Percentiles rank a stretch among this genome's conserved stretches.
Conservation (phyloP, 2,329 filamentous ascomycete species). For the Aspergillus aculeatinus region DNA sequence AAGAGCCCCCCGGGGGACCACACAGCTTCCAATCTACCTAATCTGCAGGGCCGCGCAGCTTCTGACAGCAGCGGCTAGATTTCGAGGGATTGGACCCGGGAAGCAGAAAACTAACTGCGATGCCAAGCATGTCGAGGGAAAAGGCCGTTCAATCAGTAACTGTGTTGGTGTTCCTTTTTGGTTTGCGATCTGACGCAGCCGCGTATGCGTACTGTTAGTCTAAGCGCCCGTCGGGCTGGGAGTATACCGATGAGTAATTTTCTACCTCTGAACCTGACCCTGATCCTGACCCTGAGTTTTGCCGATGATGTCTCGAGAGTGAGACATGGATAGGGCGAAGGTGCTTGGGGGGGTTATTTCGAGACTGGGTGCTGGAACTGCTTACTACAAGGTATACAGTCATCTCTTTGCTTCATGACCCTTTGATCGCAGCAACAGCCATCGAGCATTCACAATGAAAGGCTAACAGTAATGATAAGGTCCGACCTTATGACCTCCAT, state of each 20-base stretch:
- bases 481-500: not conserved
- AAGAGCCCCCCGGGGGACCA: no score
- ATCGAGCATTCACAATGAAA: no score
- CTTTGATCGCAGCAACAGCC: no score
- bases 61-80: constrained; percentile 6
- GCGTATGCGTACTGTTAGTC: no score
- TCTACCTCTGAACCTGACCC: not conserved
- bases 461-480: not conserved
- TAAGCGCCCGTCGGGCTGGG: not conserved
- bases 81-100: not conserved
- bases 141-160: not conserved
- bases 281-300: not conserved
- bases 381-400: no score
- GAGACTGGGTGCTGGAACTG: no score
- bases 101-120: not conserved
- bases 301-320: not conserved
- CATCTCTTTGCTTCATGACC: no score
- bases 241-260: not conserved
- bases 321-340: not conserved
- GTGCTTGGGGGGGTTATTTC: no score
- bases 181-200: not conserved
- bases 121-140: not conserved
- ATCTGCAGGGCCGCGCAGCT: not conserved
- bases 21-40: no score
- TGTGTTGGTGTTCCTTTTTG: not conserved